A percentile compares a stretch with the other conserved stretches of the same genome.
Conservation (phyloP, 495 filamentous ascomycete species). For the Poronia punctata region DNA sequence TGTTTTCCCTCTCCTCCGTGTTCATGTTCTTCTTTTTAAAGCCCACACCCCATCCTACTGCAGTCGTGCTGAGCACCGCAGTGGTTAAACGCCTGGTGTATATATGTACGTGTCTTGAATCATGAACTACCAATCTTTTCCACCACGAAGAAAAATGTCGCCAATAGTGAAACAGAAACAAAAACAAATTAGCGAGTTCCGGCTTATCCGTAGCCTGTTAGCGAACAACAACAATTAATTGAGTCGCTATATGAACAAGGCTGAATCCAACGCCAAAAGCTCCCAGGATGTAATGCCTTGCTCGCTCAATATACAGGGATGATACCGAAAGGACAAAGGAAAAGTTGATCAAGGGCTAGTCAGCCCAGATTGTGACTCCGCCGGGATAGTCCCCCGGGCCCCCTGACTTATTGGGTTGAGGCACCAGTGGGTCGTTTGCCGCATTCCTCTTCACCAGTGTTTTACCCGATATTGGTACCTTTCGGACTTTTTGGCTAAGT, state of each 20-base stretch:
- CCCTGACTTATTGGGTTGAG: slow-evolving; percentile 28
- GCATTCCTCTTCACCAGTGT: slow-evolving; percentile 44
- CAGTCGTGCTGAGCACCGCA: slow-evolving; percentile 19
- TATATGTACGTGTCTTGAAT: slow-evolving; percentile 20
- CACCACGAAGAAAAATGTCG: slow-evolving; percentile 11
- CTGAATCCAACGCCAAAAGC: slow-evolving; percentile 27
- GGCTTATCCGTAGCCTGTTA: slow-evolving; percentile 1
- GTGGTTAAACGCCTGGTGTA: slow-evolving; percentile 13
- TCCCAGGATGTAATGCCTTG: slow-evolving; percentile 25
- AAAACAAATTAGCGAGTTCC: slow-evolving; percentile 10
- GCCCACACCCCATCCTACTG: slow-evolving; percentile 31
- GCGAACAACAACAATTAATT: too few species aligned
- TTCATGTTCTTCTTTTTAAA: too few species aligned
- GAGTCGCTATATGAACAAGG: slow-evolving; percentile 6
- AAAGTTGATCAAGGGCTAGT: slow-evolving; percentile 19
- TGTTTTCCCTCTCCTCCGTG: too few species aligned
- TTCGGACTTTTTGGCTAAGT: slow-evolving; percentile 61
- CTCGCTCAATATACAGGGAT: slow-evolving; percentile 30
- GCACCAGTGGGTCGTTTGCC: slow-evolving; percentile 34
- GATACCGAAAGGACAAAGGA: slow-evolving; percentile 20
- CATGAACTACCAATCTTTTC: slow-evolving; percentile 16
- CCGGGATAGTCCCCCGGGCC: slow-evolving; percentile 16
- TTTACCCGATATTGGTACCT: slow-evolving; percentile 43
- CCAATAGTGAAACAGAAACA: slow-evolving; percentile 6
- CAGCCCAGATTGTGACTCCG: slow-evolving; percentile 19